Evolutionary conservation across 495 filamentous ascomycete genomes (phyloP).

Genomic region (Aspergillus bertholletiae): DNA sequence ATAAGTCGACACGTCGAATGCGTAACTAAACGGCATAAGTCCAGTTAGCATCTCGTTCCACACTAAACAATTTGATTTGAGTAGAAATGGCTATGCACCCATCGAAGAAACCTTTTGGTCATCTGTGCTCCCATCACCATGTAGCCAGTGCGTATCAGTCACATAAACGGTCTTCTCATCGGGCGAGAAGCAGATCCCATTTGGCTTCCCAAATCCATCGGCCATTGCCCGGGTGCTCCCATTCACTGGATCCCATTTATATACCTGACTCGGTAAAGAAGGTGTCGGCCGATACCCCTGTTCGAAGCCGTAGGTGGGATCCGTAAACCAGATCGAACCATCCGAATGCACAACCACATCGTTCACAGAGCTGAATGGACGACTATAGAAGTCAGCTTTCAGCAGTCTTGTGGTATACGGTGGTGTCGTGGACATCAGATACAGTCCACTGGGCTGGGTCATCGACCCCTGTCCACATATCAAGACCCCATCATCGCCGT

Average conservation of each 20-base stretch:
- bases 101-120: slow-evolving; percentile 18
- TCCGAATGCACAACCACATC: slow-evolving; percentile 53
- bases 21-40: slow-evolving; percentile 23
- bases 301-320: slow-evolving; percentile 57
- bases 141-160: slow-evolving; percentile 50
- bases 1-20: slow-evolving; percentile 20
- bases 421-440: slow-evolving; percentile 33
- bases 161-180: slow-evolving; percentile 50
- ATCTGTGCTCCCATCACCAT: slow-evolving; percentile 31
- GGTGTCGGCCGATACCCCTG: slow-evolving; percentile 54
- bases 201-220: slow-evolving; percentile 53
- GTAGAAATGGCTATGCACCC: slow-evolving; percentile 10
- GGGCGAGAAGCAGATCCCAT: slow-evolving; percentile 57
- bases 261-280: slow-evolving; percentile 53
- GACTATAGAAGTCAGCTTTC: slow-evolving; percentile 49
- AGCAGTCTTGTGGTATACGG: slow-evolving; percentile 19
- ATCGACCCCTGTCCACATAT: slow-evolving; percentile 53
- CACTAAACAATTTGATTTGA: too few relatives aligned
- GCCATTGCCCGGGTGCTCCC: slow-evolving; percentile 49
- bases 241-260: slow-evolving; percentile 45
- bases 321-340: slow-evolving; percentile 60
- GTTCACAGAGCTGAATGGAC: slow-evolving; percentile 60
- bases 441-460: slow-evolving; percentile 46
- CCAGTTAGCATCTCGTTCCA: too few relatives aligned
- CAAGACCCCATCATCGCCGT: slow-evolving; percentile 29